Percentiles rank a stretch among this genome's conserved stretches.
These are phyloP conservation scores for Thermothelomyces thermophilus DNA, from an alignment of 2,329 filamentous ascomycete species.

Conservation along the genomic window DNA sequence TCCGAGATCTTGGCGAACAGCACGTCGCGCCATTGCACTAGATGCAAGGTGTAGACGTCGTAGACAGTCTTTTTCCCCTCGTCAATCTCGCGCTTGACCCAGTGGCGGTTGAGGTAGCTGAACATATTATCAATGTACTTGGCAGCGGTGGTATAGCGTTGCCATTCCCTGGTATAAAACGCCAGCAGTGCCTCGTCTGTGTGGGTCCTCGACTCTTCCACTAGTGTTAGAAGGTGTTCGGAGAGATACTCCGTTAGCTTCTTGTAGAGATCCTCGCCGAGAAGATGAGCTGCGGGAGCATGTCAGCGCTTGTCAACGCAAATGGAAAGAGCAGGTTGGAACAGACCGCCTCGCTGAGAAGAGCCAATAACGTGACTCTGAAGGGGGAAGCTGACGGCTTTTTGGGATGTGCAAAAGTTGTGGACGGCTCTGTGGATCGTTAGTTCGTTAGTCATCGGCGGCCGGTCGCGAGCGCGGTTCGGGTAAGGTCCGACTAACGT, in stretches of 20 bases:
- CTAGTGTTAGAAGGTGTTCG: conserved; percentile 65
- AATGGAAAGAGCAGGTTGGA: not conserved
- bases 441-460: conserved; percentile 36
- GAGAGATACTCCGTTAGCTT: conserved; percentile 83
- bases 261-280: conserved; percentile 93
- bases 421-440: conserved; percentile 67
- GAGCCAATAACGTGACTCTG: conserved; percentile 9
- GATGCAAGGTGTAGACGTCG: conserved; percentile 93
- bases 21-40: conserved; percentile 91
- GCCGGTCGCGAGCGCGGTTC: not conserved
- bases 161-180: conserved; percentile 97
- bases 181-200: conserved; percentile 81
- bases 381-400: conserved; percentile 62
- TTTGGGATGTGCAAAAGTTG: conserved; percentile 98
- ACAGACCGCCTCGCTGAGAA: conserved; percentile 21
- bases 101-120: conserved; percentile 92
- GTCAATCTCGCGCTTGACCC: conserved; percentile 98
- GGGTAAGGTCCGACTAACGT: conserved; percentile 49
- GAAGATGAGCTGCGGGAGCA: conserved; percentile 65
- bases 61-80: conserved; percentile 98
- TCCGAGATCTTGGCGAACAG: conserved; percentile 77
- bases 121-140: conserved; percentile 98
- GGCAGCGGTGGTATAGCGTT: conserved; percentile 86
- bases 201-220: conserved; percentile 67
- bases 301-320: conserved; percentile 1